Conservation (phyloP, 1,139 yeast genomes). For the Kurtzmaniella quercitrusa region DNA sequence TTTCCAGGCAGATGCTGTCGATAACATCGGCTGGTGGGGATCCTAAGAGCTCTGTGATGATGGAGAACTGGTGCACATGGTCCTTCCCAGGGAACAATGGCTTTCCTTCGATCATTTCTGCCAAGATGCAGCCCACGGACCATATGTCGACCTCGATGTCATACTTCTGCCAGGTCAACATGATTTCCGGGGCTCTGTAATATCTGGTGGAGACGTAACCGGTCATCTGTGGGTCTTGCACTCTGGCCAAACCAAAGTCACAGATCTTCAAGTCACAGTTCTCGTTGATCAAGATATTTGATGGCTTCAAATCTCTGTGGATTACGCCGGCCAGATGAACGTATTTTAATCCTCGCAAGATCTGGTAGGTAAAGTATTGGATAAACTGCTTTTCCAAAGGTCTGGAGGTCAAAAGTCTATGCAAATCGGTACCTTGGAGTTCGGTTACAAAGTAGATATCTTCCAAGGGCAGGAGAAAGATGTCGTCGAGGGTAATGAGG, state of each 20-base stretch:
- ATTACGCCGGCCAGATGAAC: constrained; percentile 97
- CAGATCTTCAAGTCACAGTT: constrained; percentile 95
- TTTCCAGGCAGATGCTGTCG: constrained; percentile 92
- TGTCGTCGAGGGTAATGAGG: constrained; percentile 87
- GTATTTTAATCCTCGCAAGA: constrained; percentile 85
- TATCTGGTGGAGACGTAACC: constrained; percentile 96
- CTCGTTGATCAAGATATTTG: constrained; percentile 87
- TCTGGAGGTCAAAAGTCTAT: constrained; percentile 82
- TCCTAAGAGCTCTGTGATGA: constrained; percentile 92
- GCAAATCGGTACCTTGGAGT: constrained; percentile 93
- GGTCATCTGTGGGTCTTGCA: constrained; percentile 98
- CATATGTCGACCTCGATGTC: constrained; percentile 98
- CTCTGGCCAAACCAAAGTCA: constrained; percentile 94
- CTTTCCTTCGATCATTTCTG: constrained; percentile 99
- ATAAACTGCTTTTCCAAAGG: constrained; percentile 95
- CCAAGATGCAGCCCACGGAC: constrained; percentile 99
- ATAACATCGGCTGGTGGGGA: constrained; percentile 96
- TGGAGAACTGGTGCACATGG: constrained; percentile 96
- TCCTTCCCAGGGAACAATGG: constrained; percentile 98
- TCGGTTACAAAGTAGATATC: constrained; percentile 97
- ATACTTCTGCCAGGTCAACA: constrained; percentile 99
- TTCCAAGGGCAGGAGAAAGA: constrained; percentile 89
- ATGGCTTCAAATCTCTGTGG: constrained; percentile 91
- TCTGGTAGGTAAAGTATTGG: constrained; percentile 93
- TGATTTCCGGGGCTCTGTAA: constrained; percentile 97